Percentiles rank a stretch among this genome's conserved stretches.
Conservation (phyloP, 2,329 filamentous ascomycete species). For the Cercospora sp. region DNA sequence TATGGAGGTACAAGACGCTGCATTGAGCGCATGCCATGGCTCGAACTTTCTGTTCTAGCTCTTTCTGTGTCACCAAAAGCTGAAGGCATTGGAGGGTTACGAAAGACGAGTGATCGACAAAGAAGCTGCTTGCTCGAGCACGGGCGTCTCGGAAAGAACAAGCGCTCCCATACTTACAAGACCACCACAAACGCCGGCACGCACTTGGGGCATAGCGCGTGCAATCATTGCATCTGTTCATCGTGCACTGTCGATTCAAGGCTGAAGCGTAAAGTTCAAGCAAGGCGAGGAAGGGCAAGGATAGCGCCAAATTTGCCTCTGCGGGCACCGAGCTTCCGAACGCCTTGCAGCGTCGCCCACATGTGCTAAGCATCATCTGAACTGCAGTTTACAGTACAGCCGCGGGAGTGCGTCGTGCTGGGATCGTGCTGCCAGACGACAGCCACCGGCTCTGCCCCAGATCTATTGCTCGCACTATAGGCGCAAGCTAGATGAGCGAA, state of each 20-base stretch:
- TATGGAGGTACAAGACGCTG: conserved; percentile 2
- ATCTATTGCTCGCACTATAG: background rate
- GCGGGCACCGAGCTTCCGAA: background rate
- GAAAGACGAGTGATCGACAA: background rate
- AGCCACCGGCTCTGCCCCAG: background rate
- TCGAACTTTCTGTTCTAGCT: background rate
- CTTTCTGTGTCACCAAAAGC: background rate
- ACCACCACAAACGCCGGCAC: background rate
- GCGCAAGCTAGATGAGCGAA: background rate
- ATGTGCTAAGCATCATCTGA: conserved; percentile 4
- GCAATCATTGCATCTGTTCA: background rate
- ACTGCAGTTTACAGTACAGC: background rate
- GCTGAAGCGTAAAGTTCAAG: background rate
- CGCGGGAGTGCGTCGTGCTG: background rate
- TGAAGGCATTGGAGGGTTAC: background rate
- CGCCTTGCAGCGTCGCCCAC: background rate
- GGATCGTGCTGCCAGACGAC: background rate
- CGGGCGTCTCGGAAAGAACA: background rate
- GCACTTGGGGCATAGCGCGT: background rate
- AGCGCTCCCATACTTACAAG: background rate
- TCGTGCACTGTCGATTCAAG: background rate
- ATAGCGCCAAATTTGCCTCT: background rate
- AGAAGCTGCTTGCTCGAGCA: background rate
- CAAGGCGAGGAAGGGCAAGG: background rate
- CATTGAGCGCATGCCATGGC: background rate